Evolutionary conservation across 2,329 filamentous ascomycete genomes (phyloP).

Genomic region (Xylariaceae sp.): DNA sequence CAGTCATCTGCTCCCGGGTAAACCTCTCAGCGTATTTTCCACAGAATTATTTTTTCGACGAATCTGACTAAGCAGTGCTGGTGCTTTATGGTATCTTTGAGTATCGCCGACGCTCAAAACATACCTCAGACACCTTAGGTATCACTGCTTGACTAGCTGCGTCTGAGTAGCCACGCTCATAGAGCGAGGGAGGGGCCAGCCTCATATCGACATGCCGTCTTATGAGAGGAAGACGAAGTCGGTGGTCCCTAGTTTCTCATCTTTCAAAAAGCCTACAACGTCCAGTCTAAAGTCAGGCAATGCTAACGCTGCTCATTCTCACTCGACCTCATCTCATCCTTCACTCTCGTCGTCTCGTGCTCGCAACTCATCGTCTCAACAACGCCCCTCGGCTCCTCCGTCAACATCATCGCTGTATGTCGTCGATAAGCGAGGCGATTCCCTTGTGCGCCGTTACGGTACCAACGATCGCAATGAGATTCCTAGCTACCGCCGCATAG

Average conservation of each 20-base stretch:
- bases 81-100: no score
- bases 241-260: slow-evolving; percentile 66
- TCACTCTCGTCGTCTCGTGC: no score
- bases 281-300: not conserved
- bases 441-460: slow-evolving; percentile 70
- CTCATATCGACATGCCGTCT: slow-evolving; percentile 19
- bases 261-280: slow-evolving; percentile 54
- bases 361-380: not conserved
- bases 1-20: no score
- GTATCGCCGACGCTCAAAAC: no score
- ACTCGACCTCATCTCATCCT: not conserved
- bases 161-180: slow-evolving; percentile 1
- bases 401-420: slow-evolving; percentile 42
- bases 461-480: slow-evolving; percentile 67
- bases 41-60: no score
- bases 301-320: not conserved
- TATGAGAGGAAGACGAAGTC: slow-evolving; percentile 23
- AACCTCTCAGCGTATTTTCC: no score
- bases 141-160: not conserved
- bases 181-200: not conserved
- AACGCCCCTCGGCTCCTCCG: slow-evolving; percentile 10
- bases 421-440: slow-evolving; percentile 73
- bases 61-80: no score
- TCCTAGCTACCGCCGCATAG: slow-evolving; percentile 66
- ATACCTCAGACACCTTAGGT: not conserved